Evolutionary conservation across 176 grass and related monocot genomes (phyloP), one percentile per base, ranked within the genome.

Genomic region (Triticum aestivum): DNA sequence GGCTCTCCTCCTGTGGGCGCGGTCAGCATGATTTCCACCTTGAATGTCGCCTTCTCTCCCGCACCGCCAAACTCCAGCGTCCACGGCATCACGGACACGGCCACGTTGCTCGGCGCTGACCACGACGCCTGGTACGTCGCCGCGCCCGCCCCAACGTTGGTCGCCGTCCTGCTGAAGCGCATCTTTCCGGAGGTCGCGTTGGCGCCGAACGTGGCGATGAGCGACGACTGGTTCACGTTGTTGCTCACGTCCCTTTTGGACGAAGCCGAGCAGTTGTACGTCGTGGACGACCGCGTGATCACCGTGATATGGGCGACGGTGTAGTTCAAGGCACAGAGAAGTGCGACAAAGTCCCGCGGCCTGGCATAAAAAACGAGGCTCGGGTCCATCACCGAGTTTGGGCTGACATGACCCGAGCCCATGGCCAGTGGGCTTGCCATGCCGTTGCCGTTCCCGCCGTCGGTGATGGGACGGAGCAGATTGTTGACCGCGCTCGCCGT

Each of bases 241-340:
- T 45, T 45, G 64, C 1, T 24, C 23, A 24, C 33, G 33, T 34
- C 33, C 33, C 33, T 34, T 34, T 34, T 17, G 6, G 67, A 86
- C 26, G 73, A 86, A 67, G 17, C 11, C 10, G 79, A 83, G 66
- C 90, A 92, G 37, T 79, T 83, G 58, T 73, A 79, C 12, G 30
- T 21, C 8, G 9, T 42, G 41, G 41, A 42, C 41, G 89, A 86
- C 54, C 74, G 66, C 17, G 86, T 92, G 82, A 92, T 87, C 70
- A 71, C 39, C 85, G 65, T 79, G 69, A 95, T 89, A 32, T 95
- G 91, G 2, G 83, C 10, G 20, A 24, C 73, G 1, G 92, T 97
- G 79, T 86, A 93, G 52, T 95, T 97, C 18, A 78, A 80, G 5
- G 89, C 80, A 49, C 92, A 98, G 12, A 93, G 73, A 23, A 93